Base-by-base conservation (phyloP, 2,329 filamentous ascomycete genomes). In the Cytospora piceicola region DNA sequence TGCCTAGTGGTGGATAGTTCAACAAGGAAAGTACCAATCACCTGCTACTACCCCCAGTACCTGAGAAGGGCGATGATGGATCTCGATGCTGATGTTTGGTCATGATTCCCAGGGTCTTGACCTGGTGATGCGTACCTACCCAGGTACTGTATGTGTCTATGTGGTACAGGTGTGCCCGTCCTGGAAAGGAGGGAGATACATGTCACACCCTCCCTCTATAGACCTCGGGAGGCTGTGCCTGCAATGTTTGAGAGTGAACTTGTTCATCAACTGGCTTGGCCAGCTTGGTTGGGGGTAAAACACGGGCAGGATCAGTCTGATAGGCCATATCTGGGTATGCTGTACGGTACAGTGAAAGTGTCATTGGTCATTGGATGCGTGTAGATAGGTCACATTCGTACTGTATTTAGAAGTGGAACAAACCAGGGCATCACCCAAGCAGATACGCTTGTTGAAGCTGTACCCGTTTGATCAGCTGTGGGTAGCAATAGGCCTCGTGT, bases 141-240 rank as follows among this genome's bases (percentile, higher is more conserved):
- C 5, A 29, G 27, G 27, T 29, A 29, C 27, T 29, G 27, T 29
- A 29, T 29, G 27, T 29, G 27, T 29, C 11, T 24, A 9, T 49
- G 46, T 49, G 46, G 22, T 24, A 49, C 46, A n/a, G 46, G 20
- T 49, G 46, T 49, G n/a, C 22, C 46, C 46, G 46, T 20, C 46
- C 12, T 49, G 42, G 42, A n/a, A n/a, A 49, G 42, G 20, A n/a
- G 20, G 46, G 46, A 24, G n/a, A 20, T 22, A 20, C 5, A 24
- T 24, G 46, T 49, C 46, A 49, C 46, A 24, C 46, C 32, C 51
- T 24, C 22, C 22, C 39, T 51, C 30, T 17, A 42, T 42, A 22
- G 61, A n/a, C n/a, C n/a, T n/a, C n/a, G n/a, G n/a, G n/a, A 42
- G 53, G 36, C 61, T 57, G 61, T 57, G 61, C 53, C 61, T 63